Evolutionary conservation across 805 yeast species (phyloP), one percentile per base, ranked within the genome.

Genomic region (Yamadazyma phyllophila): DNA sequence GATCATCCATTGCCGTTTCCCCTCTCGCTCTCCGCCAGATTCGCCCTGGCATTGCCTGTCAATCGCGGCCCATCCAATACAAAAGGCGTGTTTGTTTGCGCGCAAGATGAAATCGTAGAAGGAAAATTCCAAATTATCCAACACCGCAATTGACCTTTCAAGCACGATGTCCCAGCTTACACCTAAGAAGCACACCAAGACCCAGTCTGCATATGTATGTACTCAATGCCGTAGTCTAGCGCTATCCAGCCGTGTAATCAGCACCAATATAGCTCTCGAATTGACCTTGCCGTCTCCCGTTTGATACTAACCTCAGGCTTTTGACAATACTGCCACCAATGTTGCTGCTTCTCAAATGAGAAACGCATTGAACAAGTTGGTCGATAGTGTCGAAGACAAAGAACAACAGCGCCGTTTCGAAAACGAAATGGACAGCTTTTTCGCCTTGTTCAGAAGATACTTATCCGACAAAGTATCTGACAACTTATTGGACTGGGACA

Each of bases 321-420:
- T 94, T 61, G 99, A 92, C 69, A 88, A 88, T 73, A 88, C 95
- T 53, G 88, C 96, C 39, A 88, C 96, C 46, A 88, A 88, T 52
- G 94, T 90, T 51, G 96, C 98, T 26, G 97, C 98, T 5, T 85
- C 96, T 52, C 97, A 89, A 69, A 94, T 92, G 98, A 84, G 98
- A 64, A 92, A 94, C 66, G 92, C 96, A 1, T 80, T 94, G 69
- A 92, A 92, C 78, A 81, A 79, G 66, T 74, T 92, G 63, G 84
- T 91, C 41, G 98, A 92, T 67, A 77, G 90, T n/a, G 86, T 88
- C 45, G 66, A 70, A 15, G 85, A 76, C 56, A 53, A 65, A 27
- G 74, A 71, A 13, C 59, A 60, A 41, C 80, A 76, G 58, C 62
- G 61, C 50, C 78, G 78, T 56, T 90, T 94, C 61, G 97, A 92